Percentiles rank a stretch among this genome's conserved stretches.
Conservation (phyloP, 352 stramenopile species). For the Phytophthora macrochlamydospora region DNA sequence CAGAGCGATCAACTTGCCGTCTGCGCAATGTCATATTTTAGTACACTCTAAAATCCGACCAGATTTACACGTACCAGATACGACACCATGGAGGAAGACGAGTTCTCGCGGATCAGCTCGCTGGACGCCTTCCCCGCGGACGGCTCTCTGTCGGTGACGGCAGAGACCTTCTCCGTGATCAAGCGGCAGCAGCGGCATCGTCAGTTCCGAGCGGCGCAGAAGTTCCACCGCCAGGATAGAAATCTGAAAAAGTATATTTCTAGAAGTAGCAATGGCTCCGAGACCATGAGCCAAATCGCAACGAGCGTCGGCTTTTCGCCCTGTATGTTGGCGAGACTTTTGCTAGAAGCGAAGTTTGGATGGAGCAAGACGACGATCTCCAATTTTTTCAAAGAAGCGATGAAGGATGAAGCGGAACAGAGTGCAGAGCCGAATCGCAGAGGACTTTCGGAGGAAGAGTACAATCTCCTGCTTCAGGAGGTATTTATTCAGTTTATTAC, state of each 20-base stretch:
- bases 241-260: conserved; percentile 56
- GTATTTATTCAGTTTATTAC: conserved; percentile 4
- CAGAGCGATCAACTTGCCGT: too few relatives aligned
- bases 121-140: conserved; percentile 36
- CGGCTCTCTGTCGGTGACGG: conserved; percentile 38
- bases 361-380: conserved; percentile 76
- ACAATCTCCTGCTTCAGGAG: conserved; percentile 36
- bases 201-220: conserved; percentile 45
- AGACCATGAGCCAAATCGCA: conserved; percentile 49
- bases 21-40: not conserved
- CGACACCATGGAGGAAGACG: conserved; percentile 47
- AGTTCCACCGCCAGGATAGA: conserved; percentile 67
- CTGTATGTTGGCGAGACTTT: conserved; percentile 68
- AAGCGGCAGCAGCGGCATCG: conserved; percentile 60
- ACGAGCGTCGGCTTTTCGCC: conserved; percentile 57
- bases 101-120: conserved; percentile 56
- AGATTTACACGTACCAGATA: not conserved
- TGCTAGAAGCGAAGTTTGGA: conserved; percentile 59
- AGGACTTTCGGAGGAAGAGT: conserved; percentile 36
- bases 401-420: conserved; percentile 31
- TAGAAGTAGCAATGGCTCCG: conserved; percentile 7
- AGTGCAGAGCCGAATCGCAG: conserved; percentile 13
- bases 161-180: conserved; percentile 63
- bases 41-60: not conserved
- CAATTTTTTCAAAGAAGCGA: conserved; percentile 62